Evolutionary conservation across 1,284 basidiomycete genomes (phyloP), one percentile per base, ranked within the genome.

Genomic region (Cryptococcus amylolentus): DNA sequence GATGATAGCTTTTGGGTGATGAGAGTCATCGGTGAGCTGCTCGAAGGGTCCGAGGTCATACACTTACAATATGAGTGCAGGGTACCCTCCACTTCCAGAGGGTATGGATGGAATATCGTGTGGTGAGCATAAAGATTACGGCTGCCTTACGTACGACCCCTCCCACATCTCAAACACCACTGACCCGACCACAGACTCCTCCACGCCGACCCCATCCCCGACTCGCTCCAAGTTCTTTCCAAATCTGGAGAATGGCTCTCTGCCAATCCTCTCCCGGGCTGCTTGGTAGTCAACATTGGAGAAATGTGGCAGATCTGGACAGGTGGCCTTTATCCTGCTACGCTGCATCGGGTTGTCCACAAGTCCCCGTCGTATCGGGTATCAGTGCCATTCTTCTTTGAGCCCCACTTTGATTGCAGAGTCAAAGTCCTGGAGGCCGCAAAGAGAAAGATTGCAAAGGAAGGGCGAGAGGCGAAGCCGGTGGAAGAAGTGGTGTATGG

Each of bases 111-210:
- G 91, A 5, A 84, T 87, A 66, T 90, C 88, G 16, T 92, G 90
- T 66, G 90, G 90, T 26, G 87, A 87, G 52, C 89, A 91, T 76
- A 89, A 86, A 85, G 90, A 92, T 70, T 92, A 91, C 63, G 89
- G 90, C 14, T 91, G 88, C 72, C 72, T 91, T 62, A 91, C 89
- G 88, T 89, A 76, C 69, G 82, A 67, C 20, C 26, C 5, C 16
- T 43, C 37, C 35, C 39, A 41, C 52, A 44, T 39, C 52, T 18
- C 55, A 9, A 23, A 18, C 28, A 5, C 40, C 35, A 47, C 31
- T 49, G 5, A 18, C 23, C 37, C 49, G 47, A 23, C 18, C 42
- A 23, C 39, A 91, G 89, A 10, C 85, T 93, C 67, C 79, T 93
- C 9, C 84, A 86, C 66, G 84, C 89, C 13, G 91, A 92, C 72